Conservation (phyloP, 108 stramenopile species). For the Nitzschia sp. region DNA sequence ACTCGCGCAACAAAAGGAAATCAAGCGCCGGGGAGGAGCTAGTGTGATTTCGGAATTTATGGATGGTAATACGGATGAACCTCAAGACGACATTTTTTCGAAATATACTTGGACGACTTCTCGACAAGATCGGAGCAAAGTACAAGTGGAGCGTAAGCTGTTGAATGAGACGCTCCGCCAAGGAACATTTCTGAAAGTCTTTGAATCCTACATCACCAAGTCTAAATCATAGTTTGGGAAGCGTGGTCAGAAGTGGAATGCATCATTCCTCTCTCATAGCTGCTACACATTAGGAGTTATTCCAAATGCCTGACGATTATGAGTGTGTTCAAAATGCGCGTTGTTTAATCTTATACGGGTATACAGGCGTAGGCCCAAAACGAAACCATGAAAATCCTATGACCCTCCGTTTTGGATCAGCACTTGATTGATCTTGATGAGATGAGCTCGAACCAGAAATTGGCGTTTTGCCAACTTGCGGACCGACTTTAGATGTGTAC, state of each 20-base stretch:
- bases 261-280: too few species aligned
- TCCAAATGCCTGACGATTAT: too few species aligned
- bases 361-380: too few species aligned
- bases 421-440: constrained; percentile 55
- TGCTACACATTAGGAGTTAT: too few species aligned
- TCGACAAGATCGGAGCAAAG: constrained; percentile 10
- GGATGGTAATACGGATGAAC: not conserved
- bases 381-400: too few species aligned
- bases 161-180: constrained; percentile 5
- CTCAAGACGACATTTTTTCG: constrained; percentile 7
- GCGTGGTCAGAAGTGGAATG: too few species aligned
- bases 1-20: constrained; percentile 11
- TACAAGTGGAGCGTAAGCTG: constrained; percentile 4
- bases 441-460: constrained; percentile 74
- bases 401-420: constrained; percentile 2
- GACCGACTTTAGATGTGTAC: constrained; percentile 74
- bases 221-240: too few species aligned
- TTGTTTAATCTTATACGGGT: too few species aligned
- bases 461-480: constrained; percentile 79
- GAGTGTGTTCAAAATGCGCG: too few species aligned
- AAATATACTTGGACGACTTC: constrained; percentile 8
- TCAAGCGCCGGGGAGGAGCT: constrained; percentile 8
- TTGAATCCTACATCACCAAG: not conserved
- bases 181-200: constrained; percentile 1
- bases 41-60: constrained; percentile 1